Conservation (phyloP, 768 basidiomycete species). For the Cytidiella melzeri region DNA sequence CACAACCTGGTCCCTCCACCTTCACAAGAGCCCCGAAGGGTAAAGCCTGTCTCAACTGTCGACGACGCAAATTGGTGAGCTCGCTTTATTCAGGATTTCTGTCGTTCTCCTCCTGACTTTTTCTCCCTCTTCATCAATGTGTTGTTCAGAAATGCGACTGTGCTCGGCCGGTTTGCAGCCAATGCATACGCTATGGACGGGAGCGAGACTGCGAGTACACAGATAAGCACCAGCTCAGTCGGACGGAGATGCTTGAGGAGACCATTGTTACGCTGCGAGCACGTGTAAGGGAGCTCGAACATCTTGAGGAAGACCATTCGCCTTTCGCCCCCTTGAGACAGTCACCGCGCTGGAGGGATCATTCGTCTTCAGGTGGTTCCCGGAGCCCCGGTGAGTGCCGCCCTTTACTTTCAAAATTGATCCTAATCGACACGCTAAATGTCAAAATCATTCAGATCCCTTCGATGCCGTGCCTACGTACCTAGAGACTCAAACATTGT, state of each 20-base stretch:
- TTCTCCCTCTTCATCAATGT: neutral
- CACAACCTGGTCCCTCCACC: slow-evolving; percentile 8
- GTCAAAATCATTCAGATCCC: neutral
- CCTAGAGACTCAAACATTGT: slow-evolving; percentile 1
- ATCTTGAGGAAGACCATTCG: neutral
- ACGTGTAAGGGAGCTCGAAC: slow-evolving; percentile 34
- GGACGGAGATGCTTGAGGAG: slow-evolving; percentile 58
- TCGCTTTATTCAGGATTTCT: neutral
- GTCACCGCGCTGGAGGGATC: too few species aligned
- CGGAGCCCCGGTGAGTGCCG: too few species aligned
- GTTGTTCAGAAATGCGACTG: slow-evolving; percentile 59
- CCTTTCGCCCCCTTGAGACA: too few species aligned
- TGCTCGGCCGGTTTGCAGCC: slow-evolving; percentile 55
- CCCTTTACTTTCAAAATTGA: too few species aligned
- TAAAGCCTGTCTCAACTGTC: slow-evolving; percentile 23
- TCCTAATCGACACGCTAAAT: too few species aligned
- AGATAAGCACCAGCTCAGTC: slow-evolving; percentile 54
- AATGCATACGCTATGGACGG: slow-evolving; percentile 53
- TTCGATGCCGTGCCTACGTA: neutral
- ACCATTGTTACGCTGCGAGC: slow-evolving; percentile 50
- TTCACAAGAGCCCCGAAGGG: slow-evolving; percentile 19
- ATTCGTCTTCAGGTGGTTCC: too few species aligned
- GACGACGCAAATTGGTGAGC: slow-evolving; percentile 22
- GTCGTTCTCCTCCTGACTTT: neutral
- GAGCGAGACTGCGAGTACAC: slow-evolving; percentile 59